A percentile compares a stretch with the other conserved stretches of the same genome.
phyloP scores from a whole-genome alignment of 108 stramenopile species.

The Skeletonema costatum region DNA sequence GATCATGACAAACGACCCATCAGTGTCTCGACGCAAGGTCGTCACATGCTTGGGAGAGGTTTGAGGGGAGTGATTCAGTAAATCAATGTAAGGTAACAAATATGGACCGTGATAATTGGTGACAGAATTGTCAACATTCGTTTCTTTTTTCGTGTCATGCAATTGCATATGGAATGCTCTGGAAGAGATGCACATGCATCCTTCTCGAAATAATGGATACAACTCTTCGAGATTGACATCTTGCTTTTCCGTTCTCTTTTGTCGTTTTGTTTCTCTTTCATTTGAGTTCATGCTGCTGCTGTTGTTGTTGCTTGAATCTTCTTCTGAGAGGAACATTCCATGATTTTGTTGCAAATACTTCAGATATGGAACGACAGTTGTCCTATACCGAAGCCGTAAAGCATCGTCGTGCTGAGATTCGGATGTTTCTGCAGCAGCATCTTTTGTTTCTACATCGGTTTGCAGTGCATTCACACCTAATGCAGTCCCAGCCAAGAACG shows the following conservation, averaged over 20 bases:
- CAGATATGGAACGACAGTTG: constrained; percentile 62
- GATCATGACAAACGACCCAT: constrained; percentile 64
- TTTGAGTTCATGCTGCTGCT: not conserved
- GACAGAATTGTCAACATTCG: not conserved
- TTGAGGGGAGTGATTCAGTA: constrained; percentile 69
- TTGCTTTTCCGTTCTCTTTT: constrained; percentile 9
- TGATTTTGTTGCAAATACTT: constrained; percentile 18
- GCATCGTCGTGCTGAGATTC: constrained; percentile 11
- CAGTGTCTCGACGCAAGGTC: constrained; percentile 53
- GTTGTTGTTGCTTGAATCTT: not conserved
- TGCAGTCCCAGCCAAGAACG: constrained; percentile 63
- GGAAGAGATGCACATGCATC: constrained; percentile 77
- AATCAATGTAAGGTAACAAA: constrained; percentile 80
- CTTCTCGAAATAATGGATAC: constrained; percentile 52
- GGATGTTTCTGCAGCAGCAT: not conserved
- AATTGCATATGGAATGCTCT: constrained; percentile 76
- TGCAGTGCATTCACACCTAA: constrained; percentile 30
- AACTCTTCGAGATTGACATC: constrained; percentile 14
- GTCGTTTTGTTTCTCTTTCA: constrained; percentile 24
- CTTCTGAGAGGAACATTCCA: constrained; percentile 14
- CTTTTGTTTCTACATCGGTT: not conserved
- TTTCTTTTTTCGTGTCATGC: not conserved
- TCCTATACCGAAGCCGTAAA: constrained; percentile 52
- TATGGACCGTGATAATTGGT: constrained; percentile 65
- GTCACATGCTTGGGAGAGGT: constrained; percentile 56